These are phyloP conservation scores for Theobroma cacao DNA, from an alignment of 345 rosid genomes.

Conservation along the genomic window DNA sequence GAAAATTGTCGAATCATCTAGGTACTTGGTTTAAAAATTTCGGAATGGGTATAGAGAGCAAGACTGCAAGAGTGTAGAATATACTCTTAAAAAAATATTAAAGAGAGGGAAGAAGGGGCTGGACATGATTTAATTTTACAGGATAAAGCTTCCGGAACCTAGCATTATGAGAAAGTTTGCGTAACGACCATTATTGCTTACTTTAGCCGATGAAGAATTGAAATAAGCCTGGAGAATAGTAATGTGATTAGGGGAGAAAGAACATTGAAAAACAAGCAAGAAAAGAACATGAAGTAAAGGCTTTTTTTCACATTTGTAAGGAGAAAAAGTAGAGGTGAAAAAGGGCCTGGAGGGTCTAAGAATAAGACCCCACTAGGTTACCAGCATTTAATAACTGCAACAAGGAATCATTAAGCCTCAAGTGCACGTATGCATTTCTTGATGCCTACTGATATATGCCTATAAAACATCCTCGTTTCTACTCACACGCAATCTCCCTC, in stretches of 20 bases:
- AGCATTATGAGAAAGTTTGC: not conserved
- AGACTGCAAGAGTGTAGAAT: not conserved
- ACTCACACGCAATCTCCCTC: not conserved
- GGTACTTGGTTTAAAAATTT: not conserved
- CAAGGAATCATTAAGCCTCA: not conserved
- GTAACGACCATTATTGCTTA: not conserved
- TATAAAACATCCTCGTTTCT: not conserved
- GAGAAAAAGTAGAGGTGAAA: not conserved
- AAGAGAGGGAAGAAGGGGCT: not conserved
- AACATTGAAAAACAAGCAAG: not conserved
- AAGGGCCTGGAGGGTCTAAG: not conserved
- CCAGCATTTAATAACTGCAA: not conserved
- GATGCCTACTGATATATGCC: not conserved
- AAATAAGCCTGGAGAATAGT: not conserved
- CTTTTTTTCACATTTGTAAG: not conserved
- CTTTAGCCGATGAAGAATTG: not conserved
- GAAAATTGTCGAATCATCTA: not conserved
- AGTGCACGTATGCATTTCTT: slow-evolving; percentile 10
- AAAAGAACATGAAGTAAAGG: not conserved
- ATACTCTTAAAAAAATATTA: not conserved
- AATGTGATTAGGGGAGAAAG: not conserved
- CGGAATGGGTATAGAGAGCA: not conserved
- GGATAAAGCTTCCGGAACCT: not conserved
- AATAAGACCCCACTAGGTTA: not conserved
- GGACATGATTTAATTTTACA: not conserved